Percentiles rank a stretch among this genome's conserved stretches.
These are phyloP conservation scores for Mesembryanthemum crystallinum DNA, from an alignment of 148 eudicot genomes.

Conservation along the genomic window DNA sequence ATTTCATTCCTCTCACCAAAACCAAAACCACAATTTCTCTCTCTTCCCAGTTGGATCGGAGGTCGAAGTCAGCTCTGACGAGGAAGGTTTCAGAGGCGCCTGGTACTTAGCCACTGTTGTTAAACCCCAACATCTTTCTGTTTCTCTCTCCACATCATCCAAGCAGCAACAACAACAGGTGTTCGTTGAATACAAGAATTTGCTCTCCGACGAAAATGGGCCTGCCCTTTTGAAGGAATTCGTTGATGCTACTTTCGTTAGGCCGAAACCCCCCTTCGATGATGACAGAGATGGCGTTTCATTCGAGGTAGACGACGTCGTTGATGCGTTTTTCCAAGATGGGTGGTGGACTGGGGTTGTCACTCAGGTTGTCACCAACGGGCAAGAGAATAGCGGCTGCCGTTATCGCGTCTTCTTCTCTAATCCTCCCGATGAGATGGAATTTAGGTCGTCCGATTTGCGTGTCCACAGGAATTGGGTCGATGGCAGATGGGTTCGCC, in stretches of 20 bases:
- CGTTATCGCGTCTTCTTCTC: slow-evolving; percentile 18
- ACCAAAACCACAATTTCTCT: background rate
- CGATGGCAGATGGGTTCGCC: slow-evolving; percentile 32
- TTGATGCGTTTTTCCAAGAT: slow-evolving; percentile 36
- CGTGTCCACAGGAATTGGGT: slow-evolving; percentile 28
- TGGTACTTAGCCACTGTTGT: slow-evolving; percentile 49
- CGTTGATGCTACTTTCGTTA: slow-evolving; percentile 22
- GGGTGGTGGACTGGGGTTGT: slow-evolving; percentile 39
- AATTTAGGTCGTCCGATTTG: slow-evolving; percentile 22
- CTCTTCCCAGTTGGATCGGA: slow-evolving; percentile 31
- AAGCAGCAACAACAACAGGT: background rate
- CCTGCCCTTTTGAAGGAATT: slow-evolving; percentile 19
- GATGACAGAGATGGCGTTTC: background rate
- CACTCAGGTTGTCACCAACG: background rate
- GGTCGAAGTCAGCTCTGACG: slow-evolving; percentile 57
- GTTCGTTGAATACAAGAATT: slow-evolving; percentile 27
- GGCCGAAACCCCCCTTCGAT: slow-evolving; percentile 21
- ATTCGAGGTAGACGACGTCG: slow-evolving; percentile 31
- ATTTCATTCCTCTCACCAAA: background rate
- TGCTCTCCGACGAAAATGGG: slow-evolving; percentile 22
- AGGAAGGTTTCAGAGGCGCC: slow-evolving; percentile 46
- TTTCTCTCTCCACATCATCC: background rate
- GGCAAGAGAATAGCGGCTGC: background rate
- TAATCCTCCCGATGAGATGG: slow-evolving; percentile 25
- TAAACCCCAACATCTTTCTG: background rate